phyloP scores from a whole-genome alignment of 306 rosid species.

The Acacia crassicarpa region DNA sequence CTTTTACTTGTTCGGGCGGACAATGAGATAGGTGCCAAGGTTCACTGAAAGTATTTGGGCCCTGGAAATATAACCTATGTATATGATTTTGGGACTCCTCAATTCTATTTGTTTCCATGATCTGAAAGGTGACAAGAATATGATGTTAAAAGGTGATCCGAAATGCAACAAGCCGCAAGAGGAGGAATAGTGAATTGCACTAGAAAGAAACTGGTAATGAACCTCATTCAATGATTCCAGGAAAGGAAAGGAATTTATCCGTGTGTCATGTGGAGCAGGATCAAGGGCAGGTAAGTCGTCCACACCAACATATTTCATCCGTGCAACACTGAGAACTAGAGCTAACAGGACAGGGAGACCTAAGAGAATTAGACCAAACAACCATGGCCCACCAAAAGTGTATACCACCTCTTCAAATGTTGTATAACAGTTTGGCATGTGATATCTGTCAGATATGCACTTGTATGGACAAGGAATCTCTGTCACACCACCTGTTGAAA shows the following conservation, averaged over 20 bases:
- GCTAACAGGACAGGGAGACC: slow-evolving; percentile 79
- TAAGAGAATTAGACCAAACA: slow-evolving; percentile 73
- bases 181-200: slow-evolving; percentile 20
- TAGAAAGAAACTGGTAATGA: slow-evolving; percentile 30
- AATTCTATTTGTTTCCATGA: slow-evolving; percentile 87
- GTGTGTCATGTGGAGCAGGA: slow-evolving; percentile 69
- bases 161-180: slow-evolving; percentile 6
- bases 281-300: slow-evolving; percentile 64
- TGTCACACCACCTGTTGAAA: slow-evolving; percentile 67
- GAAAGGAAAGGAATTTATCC: slow-evolving; percentile 88
- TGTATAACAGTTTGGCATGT: slow-evolving; percentile 91
- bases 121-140: slow-evolving; percentile 55
- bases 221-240: slow-evolving; percentile 97
- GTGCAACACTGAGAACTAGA: slow-evolving; percentile 87
- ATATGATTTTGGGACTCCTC: slow-evolving; percentile 94
- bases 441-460: slow-evolving; percentile 94
- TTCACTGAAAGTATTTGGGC: slow-evolving; percentile 92
- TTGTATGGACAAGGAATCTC: slow-evolving; percentile 88
- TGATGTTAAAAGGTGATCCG: slow-evolving; percentile 13
- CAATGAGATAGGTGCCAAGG: slow-evolving; percentile 97
- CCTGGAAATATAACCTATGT: slow-evolving; percentile 92
- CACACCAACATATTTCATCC: slow-evolving; percentile 74
- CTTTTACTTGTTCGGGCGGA: slow-evolving; percentile 93
- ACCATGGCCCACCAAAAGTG: slow-evolving; percentile 99
- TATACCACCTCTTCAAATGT: slow-evolving; percentile 93